Evolutionary conservation across 257 asterid genomes (phyloP).

Genomic region (Rhazya stricta): DNA sequence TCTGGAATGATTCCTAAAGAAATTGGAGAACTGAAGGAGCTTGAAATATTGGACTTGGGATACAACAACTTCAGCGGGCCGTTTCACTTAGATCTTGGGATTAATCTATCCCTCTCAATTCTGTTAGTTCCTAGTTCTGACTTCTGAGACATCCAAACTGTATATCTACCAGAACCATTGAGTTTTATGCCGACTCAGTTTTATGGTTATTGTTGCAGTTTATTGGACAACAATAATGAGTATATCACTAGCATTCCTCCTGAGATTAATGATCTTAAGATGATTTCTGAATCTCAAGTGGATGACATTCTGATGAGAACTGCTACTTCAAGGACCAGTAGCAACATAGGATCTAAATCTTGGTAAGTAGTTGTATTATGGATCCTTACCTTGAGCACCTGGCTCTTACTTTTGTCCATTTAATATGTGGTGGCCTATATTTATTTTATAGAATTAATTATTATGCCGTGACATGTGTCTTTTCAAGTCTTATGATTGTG

Average conservation of each 20-base stretch:
- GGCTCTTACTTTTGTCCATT: not conserved
- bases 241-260: conserved; percentile 18
- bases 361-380: conserved; percentile 9
- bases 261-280: conserved; percentile 16
- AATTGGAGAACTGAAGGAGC: conserved; percentile 27
- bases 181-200: not conserved
- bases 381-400: not conserved
- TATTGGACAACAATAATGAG: conserved; percentile 22
- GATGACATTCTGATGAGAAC: conserved; percentile 6
- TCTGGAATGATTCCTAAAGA: conserved; percentile 26
- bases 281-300: conserved; percentile 20
- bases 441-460: not conserved
- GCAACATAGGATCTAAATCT: conserved; percentile 9
- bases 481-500: not conserved
- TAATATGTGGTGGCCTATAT: not conserved
- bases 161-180: not conserved
- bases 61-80: conserved; percentile 24
- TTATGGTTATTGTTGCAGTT: conserved; percentile 19
- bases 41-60: conserved; percentile 28
- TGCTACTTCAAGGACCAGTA: conserved; percentile 2
- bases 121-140: conserved; percentile 22
- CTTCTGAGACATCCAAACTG: not conserved
- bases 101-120: conserved; percentile 21
- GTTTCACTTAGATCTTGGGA: conserved; percentile 18
- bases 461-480: not conserved